Conservation (phyloP, 495 filamentous ascomycete species). For the Haplographium delicatum region DNA sequence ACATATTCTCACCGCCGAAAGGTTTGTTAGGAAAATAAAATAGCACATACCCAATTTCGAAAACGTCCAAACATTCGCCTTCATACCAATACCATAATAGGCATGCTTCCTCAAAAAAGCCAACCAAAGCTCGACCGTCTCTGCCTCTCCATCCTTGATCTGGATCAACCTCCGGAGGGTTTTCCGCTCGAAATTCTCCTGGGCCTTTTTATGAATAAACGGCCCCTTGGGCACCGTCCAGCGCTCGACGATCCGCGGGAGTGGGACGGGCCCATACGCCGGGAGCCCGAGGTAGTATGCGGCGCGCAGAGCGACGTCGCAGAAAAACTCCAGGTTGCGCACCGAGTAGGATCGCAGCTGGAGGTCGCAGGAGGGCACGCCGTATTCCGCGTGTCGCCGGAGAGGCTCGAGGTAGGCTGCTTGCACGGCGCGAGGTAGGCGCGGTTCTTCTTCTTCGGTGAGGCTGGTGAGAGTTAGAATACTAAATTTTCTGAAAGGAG, state of each 20-base stretch:
- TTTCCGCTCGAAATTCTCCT: conserved; percentile 95
- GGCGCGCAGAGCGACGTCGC: conserved; percentile 89
- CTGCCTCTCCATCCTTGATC: conserved; percentile 87
- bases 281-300: conserved; percentile 91
- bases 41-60: conserved; percentile 58
- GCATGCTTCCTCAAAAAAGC: conserved; percentile 85
- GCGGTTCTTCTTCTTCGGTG: conserved; percentile 27
- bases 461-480: background rate
- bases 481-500: background rate
- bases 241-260: conserved; percentile 77
- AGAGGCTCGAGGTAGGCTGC: conserved; percentile 82
- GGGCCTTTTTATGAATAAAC: conserved; percentile 94
- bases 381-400: conserved; percentile 64
- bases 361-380: conserved; percentile 80
- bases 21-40: background rate
- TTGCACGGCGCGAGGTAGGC: conserved; percentile 72
- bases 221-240: conserved; percentile 90
- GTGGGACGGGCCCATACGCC: conserved; percentile 80
- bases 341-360: conserved; percentile 89
- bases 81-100: conserved; percentile 96
- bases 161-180: conserved; percentile 84
- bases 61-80: conserved; percentile 93
- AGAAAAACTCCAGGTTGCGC: conserved; percentile 88
- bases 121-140: conserved; percentile 84
- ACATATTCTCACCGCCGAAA: conserved; percentile 6